Percentiles rank a stretch among this genome's conserved stretches.
These are phyloP conservation scores for Alternaria atra DNA, from an alignment of 2,329 filamentous ascomycete genomes.

Conservation along the genomic window DNA sequence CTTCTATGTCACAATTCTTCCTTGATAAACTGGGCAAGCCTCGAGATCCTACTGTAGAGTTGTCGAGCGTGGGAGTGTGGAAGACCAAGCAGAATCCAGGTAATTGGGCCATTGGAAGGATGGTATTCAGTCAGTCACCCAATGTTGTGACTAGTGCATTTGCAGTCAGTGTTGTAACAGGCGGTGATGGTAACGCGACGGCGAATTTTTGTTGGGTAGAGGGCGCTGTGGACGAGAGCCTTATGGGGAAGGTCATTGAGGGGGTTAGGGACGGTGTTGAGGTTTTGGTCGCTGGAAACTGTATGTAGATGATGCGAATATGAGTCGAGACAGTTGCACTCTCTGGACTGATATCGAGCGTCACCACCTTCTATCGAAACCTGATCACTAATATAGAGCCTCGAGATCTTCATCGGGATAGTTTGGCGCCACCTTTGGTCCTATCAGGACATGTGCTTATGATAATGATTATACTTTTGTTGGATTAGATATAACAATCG, in stretches of 20 bases:
- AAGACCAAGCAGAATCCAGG: slow-evolving; percentile 9
- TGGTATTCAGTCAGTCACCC: slow-evolving; percentile 58
- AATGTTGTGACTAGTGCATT: slow-evolving; percentile 52
- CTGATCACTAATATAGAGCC: no score
- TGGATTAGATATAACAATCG: background rate
- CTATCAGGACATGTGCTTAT: background rate
- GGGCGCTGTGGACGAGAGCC: slow-evolving; percentile 42
- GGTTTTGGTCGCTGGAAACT: no score
- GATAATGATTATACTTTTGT: background rate
- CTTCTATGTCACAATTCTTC: slow-evolving; percentile 52
- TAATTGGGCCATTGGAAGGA: slow-evolving; percentile 47
- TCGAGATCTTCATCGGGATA: no score
- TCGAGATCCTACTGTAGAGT: slow-evolving; percentile 52
- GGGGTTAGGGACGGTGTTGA: slow-evolving; percentile 13
- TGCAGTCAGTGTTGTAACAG: slow-evolving; percentile 53
- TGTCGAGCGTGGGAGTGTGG: slow-evolving; percentile 59
- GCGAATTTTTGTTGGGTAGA: slow-evolving; percentile 55
- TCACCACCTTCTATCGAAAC: no score
- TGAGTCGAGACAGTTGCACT: no score
- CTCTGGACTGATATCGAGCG: no score
- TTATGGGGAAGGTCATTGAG: slow-evolving; percentile 33
- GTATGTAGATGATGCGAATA: no score
- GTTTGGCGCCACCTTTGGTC: no score
- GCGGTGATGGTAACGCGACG: slow-evolving; percentile 55
- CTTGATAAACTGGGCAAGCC: slow-evolving; percentile 51